Base-by-base conservation (phyloP, 2,329 filamentous ascomycete species). In the Pseudonectria foliicola region DNA sequence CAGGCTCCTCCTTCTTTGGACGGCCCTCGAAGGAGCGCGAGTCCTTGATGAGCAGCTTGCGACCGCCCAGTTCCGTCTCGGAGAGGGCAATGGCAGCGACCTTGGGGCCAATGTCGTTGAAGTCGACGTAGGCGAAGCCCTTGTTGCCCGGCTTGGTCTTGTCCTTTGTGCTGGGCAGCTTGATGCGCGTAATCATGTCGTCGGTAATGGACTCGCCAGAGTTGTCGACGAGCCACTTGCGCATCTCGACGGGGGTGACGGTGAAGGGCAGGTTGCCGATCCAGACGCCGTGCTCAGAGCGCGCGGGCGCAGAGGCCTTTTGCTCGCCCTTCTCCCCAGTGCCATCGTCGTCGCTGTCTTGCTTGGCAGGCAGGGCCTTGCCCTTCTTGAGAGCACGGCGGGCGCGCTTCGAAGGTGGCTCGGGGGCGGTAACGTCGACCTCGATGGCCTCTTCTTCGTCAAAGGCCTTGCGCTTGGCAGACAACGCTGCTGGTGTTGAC, bases 71-170 rank as follows among this genome's bases (percentile, higher is more conserved):
- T 34, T 88, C 75, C 27, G 80, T 84, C 62, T 98, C 92, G n/a
- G 85, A 93, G 27, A 95, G 68, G 3, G 78, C 82, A 44, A 95
- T 73, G 30, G 88, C 89, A n/a, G 81, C 77, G 24, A 87, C 68
- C 53, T 88, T 75, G 28, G 80, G 75, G n/a, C 64, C 64, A 27
- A 81, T 73, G 15, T 74, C 82, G 29, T 77, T 68, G 56, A 98
- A 95, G 59, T 98, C 93, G 45, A 98, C 80, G 56, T 98, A 98
- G 35, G 92, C 92, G 56, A 95, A 98, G 12, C 92, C 93, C 62
- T 84, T 90, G 67, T 96, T 98, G n/a, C 44, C 38, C 4, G 58
- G 51, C 38, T 58, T 57, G 28, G 54, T 48, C 45, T 54, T 60
- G 25, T 56, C 77, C 46, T 74, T 81, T 39, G 67, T 70, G 7